phyloP scores from a whole-genome alignment of 2,329 filamentous ascomycete species.

The Talaromyces rugulosus region DNA sequence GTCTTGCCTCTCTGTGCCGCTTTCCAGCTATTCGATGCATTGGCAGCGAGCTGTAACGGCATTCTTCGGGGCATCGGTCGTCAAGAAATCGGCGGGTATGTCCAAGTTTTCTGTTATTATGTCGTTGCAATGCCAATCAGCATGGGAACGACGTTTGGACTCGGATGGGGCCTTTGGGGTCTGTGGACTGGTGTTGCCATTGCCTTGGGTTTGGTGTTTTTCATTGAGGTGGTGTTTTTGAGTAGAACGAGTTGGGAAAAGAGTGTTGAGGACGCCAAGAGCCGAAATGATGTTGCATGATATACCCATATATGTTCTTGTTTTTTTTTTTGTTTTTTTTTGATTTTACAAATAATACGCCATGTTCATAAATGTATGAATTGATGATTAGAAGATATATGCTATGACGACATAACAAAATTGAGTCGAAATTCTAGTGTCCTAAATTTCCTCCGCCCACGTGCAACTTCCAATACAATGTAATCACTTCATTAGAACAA shows the following conservation, averaged over 20 bases:
- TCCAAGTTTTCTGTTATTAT: slow-evolving; percentile 85
- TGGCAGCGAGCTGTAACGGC: slow-evolving; percentile 76
- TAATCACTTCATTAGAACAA: background rate
- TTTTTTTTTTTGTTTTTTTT: background rate
- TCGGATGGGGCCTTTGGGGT: slow-evolving; percentile 72
- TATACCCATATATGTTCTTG: background rate
- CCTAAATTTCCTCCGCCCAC: background rate
- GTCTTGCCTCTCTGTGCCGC: slow-evolving; percentile 77
- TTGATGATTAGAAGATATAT: background rate
- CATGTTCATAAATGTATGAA: background rate
- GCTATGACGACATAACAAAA: background rate
- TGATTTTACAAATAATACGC: background rate
- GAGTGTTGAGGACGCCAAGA: slow-evolving; percentile 58
- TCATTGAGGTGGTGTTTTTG: slow-evolving; percentile 56
- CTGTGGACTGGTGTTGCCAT: slow-evolving; percentile 77
- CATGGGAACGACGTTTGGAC: slow-evolving; percentile 70
- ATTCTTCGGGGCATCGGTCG: slow-evolving; percentile 81
- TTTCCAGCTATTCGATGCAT: slow-evolving; percentile 84
- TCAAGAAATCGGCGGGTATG: slow-evolving; percentile 85
- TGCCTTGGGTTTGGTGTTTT: slow-evolving; percentile 58
- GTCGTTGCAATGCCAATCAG: slow-evolving; percentile 78
- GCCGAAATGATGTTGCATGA: slow-evolving; percentile 48
- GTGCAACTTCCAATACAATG: background rate
- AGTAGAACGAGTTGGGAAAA: slow-evolving; percentile 52
- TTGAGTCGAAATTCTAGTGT: background rate